Conservation (phyloP, 805 yeast species). For the Metschnikowia vanudenii region DNA sequence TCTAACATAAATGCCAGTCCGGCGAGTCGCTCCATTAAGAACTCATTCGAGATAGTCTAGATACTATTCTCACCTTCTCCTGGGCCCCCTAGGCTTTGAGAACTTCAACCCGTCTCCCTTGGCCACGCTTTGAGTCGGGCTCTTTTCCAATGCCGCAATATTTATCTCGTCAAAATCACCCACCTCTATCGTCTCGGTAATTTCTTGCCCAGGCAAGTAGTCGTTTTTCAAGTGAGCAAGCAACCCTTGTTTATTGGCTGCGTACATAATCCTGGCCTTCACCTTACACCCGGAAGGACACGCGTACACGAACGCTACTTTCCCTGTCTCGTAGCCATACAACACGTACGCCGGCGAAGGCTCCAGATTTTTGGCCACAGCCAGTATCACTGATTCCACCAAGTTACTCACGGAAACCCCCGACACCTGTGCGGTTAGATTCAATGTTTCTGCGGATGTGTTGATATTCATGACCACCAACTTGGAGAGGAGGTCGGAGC, state of each 20-base stretch:
- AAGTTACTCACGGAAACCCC: slow-evolving; percentile 23
- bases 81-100: slow-evolving; percentile 70
- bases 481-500: slow-evolving; percentile 21
- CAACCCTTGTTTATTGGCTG: slow-evolving; percentile 70
- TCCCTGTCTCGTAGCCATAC: slow-evolving; percentile 39
- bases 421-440: slow-evolving; percentile 20
- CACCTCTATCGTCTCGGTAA: slow-evolving; percentile 57
- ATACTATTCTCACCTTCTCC: slow-evolving; percentile 46
- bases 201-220: slow-evolving; percentile 19
- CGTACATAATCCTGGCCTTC: slow-evolving; percentile 89
- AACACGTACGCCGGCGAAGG: slow-evolving; percentile 59
- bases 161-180: slow-evolving; percentile 75
- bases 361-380: slow-evolving; percentile 24
- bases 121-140: neutral
- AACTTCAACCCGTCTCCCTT: slow-evolving; percentile 31
- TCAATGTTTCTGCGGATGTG: slow-evolving; percentile 41
- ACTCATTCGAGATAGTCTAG: no score
- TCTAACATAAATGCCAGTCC: no score
- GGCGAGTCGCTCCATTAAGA: no score
- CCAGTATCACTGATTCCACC: slow-evolving; percentile 20
- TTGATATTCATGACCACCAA: slow-evolving; percentile 55
- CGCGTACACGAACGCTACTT: slow-evolving; percentile 66
- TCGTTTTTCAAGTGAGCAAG: slow-evolving; percentile 47
- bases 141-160: slow-evolving; percentile 41
- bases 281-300: slow-evolving; percentile 92